phyloP scores from a whole-genome alignment of 2,329 filamentous ascomycete species.

The Fulvia fulva region DNA sequence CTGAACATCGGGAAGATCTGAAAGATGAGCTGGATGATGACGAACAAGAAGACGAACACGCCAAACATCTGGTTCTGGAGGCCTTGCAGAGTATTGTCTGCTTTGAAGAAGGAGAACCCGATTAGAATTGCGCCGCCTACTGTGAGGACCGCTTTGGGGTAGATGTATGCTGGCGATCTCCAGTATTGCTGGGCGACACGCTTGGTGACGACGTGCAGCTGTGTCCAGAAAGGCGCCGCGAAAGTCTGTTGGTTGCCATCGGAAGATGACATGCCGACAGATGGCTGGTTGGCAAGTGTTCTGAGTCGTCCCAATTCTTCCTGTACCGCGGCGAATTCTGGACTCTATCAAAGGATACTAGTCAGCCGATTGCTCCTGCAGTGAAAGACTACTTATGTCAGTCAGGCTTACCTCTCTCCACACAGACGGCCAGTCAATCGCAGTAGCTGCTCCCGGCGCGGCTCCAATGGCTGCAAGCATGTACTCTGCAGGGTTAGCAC shows the following conservation, averaged over 20 bases:
- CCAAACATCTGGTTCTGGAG: constrained; percentile 83
- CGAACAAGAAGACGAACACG: constrained; percentile 75
- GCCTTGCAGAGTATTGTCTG: constrained; percentile 66
- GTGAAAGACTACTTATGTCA: too few relatives aligned
- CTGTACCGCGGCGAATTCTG: constrained; percentile 45
- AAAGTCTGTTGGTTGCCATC: constrained; percentile 56
- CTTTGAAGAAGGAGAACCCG: constrained; percentile 65
- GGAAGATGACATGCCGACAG: constrained; percentile 37
- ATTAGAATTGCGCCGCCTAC: constrained; percentile 67
- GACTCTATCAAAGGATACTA: constrained; percentile 35
- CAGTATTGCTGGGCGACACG: constrained; percentile 91
- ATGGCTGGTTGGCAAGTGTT: constrained; percentile 30
- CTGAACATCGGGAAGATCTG: constrained; percentile 65
- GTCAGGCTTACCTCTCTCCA: constrained; percentile 32
- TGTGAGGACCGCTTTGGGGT: constrained; percentile 71
- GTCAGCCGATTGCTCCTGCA: too few relatives aligned
- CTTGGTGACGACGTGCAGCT: constrained; percentile 63
- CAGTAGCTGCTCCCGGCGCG: constrained; percentile 46
- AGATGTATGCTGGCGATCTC: constrained; percentile 85
- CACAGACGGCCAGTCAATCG: constrained; percentile 49
- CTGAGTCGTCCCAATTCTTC: constrained; percentile 46
- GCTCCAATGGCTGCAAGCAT: constrained; percentile 61
- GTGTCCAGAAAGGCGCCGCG: constrained; percentile 66
- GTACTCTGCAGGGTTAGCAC: constrained; percentile 79
- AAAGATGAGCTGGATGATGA: constrained; percentile 75